Evolutionary conservation across 2,329 filamentous ascomycete genomes (phyloP), one percentile per base, ranked within the genome.

Genomic region (Didymella keratinophila): DNA sequence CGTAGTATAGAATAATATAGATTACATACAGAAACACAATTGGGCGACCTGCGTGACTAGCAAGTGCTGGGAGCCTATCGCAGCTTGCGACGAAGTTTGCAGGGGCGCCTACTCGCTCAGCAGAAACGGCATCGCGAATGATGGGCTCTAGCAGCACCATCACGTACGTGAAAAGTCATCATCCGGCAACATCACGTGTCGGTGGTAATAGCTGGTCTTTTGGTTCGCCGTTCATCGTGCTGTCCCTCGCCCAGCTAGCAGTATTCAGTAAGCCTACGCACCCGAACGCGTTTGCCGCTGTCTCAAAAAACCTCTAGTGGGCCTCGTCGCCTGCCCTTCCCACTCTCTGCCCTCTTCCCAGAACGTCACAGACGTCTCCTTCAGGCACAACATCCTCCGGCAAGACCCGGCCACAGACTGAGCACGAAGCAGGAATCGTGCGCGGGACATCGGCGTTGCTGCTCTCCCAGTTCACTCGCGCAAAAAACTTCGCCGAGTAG

Each of bases 401-500:
- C 66, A 68, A 69, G 62, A 66, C 64, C 65, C 66, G 66, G 66
- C 68, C 54, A 58, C 56, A 39, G 50, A 53, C 50, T 47, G 50
- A 68, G 58, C 62, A 67, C 64, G 56, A 70, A 67, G 54, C 65
- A 67, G 62, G 63, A 62, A 65, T 63, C 42, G 61, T 65, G 64
- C 67, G 56, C 56, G 56, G 68, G 60, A 69, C 67, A 65, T 63
- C 70, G 70, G 67, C 65, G 54, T 63, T 60, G 58, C 56, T 57
- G 63, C 46, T 56, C 47, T 55, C 64, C 21, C 41, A 43, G 41
- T 10, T 55, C 55, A 62, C 58, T 65, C 52, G 52, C 63, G 66
- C 66, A 62, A 62, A 70, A 68, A 67, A 65, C 72, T 72, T 68
- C 64, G 56, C 66, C 65, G 64, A 52, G 52, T 39, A 36, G 56